These are phyloP conservation scores for Alliaria petiolata DNA, from an alignment of 345 rosid species.

Conservation along the genomic window DNA sequence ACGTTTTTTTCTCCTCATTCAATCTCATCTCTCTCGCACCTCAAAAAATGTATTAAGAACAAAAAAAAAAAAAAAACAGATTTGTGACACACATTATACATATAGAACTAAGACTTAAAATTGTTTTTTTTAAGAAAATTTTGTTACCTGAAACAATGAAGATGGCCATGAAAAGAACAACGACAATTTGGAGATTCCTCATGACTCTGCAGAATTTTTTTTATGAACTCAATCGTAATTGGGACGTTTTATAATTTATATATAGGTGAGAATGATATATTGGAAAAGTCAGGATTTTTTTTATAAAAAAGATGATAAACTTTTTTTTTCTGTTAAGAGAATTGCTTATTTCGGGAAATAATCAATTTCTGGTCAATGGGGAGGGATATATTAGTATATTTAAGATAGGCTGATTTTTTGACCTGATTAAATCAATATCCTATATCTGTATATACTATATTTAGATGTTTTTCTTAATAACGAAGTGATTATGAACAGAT, in stretches of 20 bases:
- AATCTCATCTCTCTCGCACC: conserved; percentile 28
- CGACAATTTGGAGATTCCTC: conserved; percentile 2
- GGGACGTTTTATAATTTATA: neutral
- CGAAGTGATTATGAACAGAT: neutral
- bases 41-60: neutral
- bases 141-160: conserved; percentile 25
- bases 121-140: neutral
- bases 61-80: neutral
- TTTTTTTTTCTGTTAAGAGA: neutral
- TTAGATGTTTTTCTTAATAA: neutral
- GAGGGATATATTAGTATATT: neutral
- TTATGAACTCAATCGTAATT: neutral
- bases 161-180: conserved; percentile 20
- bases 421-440: neutral
- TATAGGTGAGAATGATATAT: neutral
- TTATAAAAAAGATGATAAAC: neutral
- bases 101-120: neutral
- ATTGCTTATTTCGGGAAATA: neutral
- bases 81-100: neutral
- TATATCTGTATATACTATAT: neutral
- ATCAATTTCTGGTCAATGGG: conserved; percentile 4
- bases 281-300: neutral
- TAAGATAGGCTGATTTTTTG: conserved; percentile 6
- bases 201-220: conserved; percentile 11
- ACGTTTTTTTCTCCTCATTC: neutral